phyloP scores from a whole-genome alignment of 306 rosid species.

The Herpetospermum pedunculosum region DNA sequence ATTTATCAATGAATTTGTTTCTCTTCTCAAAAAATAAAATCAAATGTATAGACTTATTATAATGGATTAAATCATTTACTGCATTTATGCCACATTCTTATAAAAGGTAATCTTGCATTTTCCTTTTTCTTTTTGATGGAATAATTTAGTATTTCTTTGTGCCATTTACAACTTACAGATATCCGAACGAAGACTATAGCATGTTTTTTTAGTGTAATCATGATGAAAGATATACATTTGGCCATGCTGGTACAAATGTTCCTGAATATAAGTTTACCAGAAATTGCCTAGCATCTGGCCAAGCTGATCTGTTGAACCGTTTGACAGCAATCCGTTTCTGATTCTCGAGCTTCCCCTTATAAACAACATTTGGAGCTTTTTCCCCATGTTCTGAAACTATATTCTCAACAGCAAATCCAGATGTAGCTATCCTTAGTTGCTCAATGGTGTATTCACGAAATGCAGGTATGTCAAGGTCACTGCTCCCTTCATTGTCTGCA shows the following conservation, averaged over 20 bases:
- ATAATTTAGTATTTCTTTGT: neutral
- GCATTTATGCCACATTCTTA: neutral
- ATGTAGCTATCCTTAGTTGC: constrained; percentile 78
- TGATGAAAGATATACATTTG: neutral
- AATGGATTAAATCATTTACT: neutral
- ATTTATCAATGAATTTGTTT: too few species aligned
- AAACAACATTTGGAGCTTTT: constrained; percentile 95
- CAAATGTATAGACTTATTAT: neutral
- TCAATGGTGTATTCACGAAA: constrained; percentile 68
- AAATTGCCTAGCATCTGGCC: constrained; percentile 93
- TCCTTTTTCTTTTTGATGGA: neutral
- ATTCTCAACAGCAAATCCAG: constrained; percentile 76
- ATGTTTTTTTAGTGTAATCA: neutral
- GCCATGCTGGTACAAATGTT: neutral
- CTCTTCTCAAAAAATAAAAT: too few species aligned
- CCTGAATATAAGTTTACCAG: constrained; percentile 33
- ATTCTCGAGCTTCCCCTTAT: constrained; percentile 79
- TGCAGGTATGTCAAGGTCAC: constrained; percentile 50
- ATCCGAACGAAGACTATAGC: neutral
- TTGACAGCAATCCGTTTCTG: constrained; percentile 82
- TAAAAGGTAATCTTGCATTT: neutral
- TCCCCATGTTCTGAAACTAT: constrained; percentile 99
- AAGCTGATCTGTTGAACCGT: constrained; percentile 89
- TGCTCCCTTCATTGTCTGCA: constrained; percentile 54
- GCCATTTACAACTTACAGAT: neutral